A percentile compares a stretch with the other conserved stretches of the same genome.
These are phyloP conservation scores for Pseudogymnoascus sp. DNA, from an alignment of 2,329 filamentous ascomycete genomes.

Conservation along the genomic window DNA sequence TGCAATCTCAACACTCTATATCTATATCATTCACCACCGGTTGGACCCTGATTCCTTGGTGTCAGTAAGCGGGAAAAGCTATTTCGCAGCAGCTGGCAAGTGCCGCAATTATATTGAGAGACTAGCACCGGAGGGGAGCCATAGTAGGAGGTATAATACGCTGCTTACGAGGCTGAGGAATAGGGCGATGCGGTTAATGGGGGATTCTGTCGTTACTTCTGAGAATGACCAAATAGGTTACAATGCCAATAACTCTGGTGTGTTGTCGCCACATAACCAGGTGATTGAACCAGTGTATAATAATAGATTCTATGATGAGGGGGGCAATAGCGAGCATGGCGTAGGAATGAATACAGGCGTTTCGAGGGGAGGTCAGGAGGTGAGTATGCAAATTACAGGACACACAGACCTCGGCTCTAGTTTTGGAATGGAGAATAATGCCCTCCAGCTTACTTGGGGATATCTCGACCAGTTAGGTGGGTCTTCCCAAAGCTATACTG, in stretches of 20 bases:
- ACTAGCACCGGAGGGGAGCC: neutral
- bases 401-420: neutral
- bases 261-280: neutral
- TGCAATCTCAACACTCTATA: slow-evolving; percentile 44
- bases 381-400: neutral
- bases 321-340: neutral
- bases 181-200: neutral
- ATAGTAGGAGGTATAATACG: neutral
- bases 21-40: slow-evolving; percentile 42
- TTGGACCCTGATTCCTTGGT: neutral
- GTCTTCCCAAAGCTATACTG: neutral
- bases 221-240: neutral
- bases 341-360: neutral
- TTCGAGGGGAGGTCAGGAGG: neutral
- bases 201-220: neutral
- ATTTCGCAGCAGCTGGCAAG: slow-evolving; percentile 12
- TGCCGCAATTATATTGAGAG: slow-evolving; percentile 10
- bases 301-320: neutral
- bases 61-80: neutral
- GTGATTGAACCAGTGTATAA: neutral
- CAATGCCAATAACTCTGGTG: neutral
- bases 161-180: neutral
- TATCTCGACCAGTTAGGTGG: neutral
- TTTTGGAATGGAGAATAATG: neutral
- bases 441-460: neutral